Evolutionary conservation across 2,329 filamentous ascomycete genomes (phyloP).

Genomic region (Aspergillus spinulosporus): DNA sequence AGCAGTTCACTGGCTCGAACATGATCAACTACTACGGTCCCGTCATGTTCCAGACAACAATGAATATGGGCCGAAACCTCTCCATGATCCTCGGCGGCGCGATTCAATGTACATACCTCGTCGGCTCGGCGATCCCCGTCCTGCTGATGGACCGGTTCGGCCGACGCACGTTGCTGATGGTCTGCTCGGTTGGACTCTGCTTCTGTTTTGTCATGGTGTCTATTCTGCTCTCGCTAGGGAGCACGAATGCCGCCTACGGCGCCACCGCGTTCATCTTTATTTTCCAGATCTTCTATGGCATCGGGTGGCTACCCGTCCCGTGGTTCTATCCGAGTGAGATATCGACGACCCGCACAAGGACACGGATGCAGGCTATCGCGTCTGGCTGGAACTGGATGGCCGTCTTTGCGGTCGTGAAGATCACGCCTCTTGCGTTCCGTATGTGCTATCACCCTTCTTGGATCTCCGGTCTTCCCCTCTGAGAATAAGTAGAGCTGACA

Average conservation of each 20-base stretch:
- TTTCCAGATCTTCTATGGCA: conserved; percentile 48
- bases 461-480: no score
- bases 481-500: conserved; percentile 17
- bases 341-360: conserved; percentile 43
- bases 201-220: conserved; percentile 47
- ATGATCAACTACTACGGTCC: conserved; percentile 47
- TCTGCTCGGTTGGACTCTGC: conserved; percentile 44
- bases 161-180: conserved; percentile 44
- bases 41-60: conserved; percentile 41
- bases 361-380: conserved; percentile 44
- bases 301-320: conserved; percentile 48
- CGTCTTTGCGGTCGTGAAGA: conserved; percentile 35
- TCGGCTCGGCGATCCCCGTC: conserved; percentile 44
- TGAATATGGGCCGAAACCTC: conserved; percentile 48
- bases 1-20: conserved; percentile 41
- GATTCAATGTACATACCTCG: conserved; percentile 42
- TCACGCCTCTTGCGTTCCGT: conserved; percentile 29
- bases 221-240: conserved; percentile 40
- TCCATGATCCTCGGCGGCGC: conserved; percentile 55
- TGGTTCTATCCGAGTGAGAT: conserved; percentile 49
- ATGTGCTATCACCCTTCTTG: not conserved
- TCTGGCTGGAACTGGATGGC: conserved; percentile 40
- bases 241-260: conserved; percentile 38
- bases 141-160: conserved; percentile 47
- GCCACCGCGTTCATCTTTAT: conserved; percentile 49